Conservation (phyloP, 2,329 filamentous ascomycete genomes). For the Didymella exigua region DNA sequence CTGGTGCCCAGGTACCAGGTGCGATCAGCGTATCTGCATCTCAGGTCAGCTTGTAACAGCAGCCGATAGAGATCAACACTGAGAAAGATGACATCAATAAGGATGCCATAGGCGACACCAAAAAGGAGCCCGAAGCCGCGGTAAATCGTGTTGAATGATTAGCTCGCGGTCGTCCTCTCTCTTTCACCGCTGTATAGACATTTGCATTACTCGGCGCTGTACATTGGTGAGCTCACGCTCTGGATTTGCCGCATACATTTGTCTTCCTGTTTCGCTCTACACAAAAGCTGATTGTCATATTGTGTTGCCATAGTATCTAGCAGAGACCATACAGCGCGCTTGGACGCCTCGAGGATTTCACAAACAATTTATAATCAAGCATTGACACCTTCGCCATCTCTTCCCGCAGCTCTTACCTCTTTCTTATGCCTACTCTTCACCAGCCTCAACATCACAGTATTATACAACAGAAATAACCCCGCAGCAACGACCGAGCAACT, state of each 20-base stretch:
- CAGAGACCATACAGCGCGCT: background rate
- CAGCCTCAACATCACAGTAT: slow-evolving; percentile 42
- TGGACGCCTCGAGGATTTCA: background rate
- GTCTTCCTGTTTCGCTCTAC: background rate
- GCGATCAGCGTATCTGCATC: background rate
- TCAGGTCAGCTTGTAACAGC: background rate
- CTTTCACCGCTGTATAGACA: background rate
- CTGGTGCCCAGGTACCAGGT: background rate
- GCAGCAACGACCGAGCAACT: slow-evolving; percentile 44
- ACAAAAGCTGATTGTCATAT: background rate
- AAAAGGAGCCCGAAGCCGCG: background rate
- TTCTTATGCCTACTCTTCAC: slow-evolving; percentile 42
- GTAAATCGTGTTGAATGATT: background rate
- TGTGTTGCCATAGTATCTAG: background rate
- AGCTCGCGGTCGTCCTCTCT: background rate
- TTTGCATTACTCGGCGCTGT: slow-evolving; percentile 6
- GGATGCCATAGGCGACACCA: background rate
- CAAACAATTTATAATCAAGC: background rate
- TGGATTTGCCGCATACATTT: background rate
- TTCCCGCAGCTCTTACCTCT: slow-evolving; percentile 31
- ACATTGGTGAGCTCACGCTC: slow-evolving; percentile 3
- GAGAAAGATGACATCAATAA: background rate
- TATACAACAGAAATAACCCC: slow-evolving; percentile 46
- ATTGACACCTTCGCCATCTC: background rate
- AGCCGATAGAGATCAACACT: background rate